Conservation (phyloP, 202 grass and related monocot species). For the Hordeum pubiflorum region DNA sequence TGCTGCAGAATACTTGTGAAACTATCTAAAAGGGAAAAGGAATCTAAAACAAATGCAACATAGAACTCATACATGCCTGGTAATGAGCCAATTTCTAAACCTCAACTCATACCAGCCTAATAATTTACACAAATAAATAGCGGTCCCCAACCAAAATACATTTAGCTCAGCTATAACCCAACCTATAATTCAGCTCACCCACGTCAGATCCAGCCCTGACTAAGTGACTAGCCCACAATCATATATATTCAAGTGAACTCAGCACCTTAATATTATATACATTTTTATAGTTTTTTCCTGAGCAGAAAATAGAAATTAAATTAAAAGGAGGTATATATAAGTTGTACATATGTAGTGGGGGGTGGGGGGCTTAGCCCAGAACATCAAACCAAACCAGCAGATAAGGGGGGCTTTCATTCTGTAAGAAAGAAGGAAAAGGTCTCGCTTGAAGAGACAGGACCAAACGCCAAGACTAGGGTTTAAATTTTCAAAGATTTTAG, state of each 20-base stretch:
- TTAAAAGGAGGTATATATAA: not conserved
- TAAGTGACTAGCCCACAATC: not conserved
- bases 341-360: not conserved
- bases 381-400: no score
- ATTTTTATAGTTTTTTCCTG: not conserved
- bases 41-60: slow-evolving; percentile 5
- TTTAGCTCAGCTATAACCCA: slow-evolving; percentile 12
- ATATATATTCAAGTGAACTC: slow-evolving; percentile 2
- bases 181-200: slow-evolving; percentile 15
- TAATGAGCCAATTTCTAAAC: not conserved
- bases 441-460: not conserved
- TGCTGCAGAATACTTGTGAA: slow-evolving; percentile 13
- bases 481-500: not conserved
- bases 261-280: not conserved
- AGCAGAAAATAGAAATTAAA: no score
- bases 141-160: not conserved
- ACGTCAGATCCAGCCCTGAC: not conserved
- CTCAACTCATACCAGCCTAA: not conserved
- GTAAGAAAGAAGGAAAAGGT: not conserved
- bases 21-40: slow-evolving; percentile 7
- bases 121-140: slow-evolving; percentile 19
- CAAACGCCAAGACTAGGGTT: not conserved
- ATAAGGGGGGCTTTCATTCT: no score
- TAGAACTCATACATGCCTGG: not conserved
- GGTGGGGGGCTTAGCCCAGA: no score